Conservation (phyloP, 441 rosid species). For the Omphalea diandra region DNA sequence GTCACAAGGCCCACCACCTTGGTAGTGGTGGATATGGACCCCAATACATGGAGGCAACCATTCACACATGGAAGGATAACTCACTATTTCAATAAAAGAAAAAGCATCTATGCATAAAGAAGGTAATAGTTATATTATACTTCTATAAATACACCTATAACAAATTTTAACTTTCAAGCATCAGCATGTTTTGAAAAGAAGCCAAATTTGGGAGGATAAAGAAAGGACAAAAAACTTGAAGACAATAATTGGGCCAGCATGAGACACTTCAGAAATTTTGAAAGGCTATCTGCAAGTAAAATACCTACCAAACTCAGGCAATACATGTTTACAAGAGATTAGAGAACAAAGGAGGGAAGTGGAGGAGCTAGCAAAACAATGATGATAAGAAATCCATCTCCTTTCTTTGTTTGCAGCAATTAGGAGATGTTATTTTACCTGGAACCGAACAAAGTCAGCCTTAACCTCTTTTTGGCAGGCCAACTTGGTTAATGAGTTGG, state of each 20-base stretch:
- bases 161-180: neutral
- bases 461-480: slow-evolving; percentile 66
- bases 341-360: too few relatives aligned
- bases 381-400: neutral
- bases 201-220: neutral
- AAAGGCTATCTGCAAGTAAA: too few relatives aligned
- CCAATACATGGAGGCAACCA: neutral
- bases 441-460: slow-evolving; percentile 55
- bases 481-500: slow-evolving; percentile 58
- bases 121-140: neutral
- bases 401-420: neutral
- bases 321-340: neutral
- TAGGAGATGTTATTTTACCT: slow-evolving; percentile 40
- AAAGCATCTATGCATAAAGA: neutral
- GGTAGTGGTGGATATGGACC: neutral
- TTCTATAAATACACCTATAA: too few relatives aligned
- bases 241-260: too few relatives aligned
- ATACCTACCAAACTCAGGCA: too few relatives aligned
- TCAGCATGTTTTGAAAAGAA: neutral
- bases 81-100: neutral
- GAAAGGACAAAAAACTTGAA: too few relatives aligned
- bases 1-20: neutral
- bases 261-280: too few relatives aligned
- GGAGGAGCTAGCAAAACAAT: too few relatives aligned
- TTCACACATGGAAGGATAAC: neutral